These are phyloP conservation scores for Flaveria trinervia DNA, from an alignment of 129 eudicot species.

Conservation along the genomic window DNA sequence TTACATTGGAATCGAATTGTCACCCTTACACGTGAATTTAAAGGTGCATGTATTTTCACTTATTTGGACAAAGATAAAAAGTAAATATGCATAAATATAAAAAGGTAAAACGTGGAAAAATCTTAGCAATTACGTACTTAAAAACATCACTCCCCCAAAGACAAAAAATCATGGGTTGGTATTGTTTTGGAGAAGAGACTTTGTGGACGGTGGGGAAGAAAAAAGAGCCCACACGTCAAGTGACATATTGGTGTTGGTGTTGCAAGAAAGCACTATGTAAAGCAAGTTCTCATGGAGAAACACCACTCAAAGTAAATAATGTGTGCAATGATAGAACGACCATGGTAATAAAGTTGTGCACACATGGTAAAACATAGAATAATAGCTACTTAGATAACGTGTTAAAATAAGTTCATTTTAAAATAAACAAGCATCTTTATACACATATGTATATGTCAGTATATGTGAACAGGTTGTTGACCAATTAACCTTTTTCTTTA, in stretches of 20 bases:
- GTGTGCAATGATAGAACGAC: slow-evolving; percentile 11
- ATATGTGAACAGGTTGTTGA: too few relatives aligned
- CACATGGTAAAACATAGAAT: neutral
- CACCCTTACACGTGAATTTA: too few relatives aligned
- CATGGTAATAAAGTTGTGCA: neutral
- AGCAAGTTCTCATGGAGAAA: slow-evolving; percentile 16
- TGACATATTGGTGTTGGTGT: slow-evolving; percentile 29
- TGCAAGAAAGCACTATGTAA: slow-evolving; percentile 30
- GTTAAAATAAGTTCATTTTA: neutral
- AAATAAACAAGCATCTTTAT: neutral
- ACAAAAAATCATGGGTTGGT: slow-evolving; percentile 31
- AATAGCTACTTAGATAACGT: neutral
- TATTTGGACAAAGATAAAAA: neutral
- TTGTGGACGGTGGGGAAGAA: slow-evolving; percentile 36
- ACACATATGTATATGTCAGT: too few relatives aligned
- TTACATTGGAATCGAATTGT: too few relatives aligned
- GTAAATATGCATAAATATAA: neutral
- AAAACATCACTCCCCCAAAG: neutral
- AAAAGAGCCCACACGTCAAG: slow-evolving; percentile 33
- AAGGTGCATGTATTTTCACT: neutral
- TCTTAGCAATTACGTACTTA: slow-evolving; percentile 15
- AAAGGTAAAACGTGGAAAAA: neutral
- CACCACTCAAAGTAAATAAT: slow-evolving; percentile 31
- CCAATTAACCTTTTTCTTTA: too few relatives aligned
- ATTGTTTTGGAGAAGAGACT: slow-evolving; percentile 31